Conservation (phyloP, 169 alveolate species). For the Plasmodium sp. region DNA sequence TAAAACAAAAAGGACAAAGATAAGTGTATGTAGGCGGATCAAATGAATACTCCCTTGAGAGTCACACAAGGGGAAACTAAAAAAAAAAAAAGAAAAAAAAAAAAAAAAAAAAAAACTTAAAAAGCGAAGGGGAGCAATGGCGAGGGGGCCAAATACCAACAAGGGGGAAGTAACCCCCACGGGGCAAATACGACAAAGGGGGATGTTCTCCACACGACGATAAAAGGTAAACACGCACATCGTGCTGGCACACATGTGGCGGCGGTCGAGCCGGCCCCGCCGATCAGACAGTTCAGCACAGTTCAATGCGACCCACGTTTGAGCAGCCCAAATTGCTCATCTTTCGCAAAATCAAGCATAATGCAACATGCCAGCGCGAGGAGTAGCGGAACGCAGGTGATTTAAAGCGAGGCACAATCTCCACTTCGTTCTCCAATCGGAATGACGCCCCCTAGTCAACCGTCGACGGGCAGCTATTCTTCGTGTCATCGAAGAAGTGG, state of each 20-base stretch:
- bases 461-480: constrained; percentile 43
- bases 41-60: neutral
- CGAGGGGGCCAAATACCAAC: neutral
- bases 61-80: neutral
- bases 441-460: neutral
- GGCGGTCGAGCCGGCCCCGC: neutral
- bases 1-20: neutral
- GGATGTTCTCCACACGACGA: neutral
- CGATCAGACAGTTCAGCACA: neutral
- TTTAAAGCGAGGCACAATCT: neutral
- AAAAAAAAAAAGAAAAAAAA: neutral
- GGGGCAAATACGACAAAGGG: neutral
- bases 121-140: neutral
- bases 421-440: neutral
- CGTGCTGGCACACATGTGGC: neutral
- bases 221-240: neutral
- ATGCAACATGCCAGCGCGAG: neutral
- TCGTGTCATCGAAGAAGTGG: constrained; percentile 27
- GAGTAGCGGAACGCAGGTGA: neutral
- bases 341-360: neutral
- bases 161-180: neutral
- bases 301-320: neutral
- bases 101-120: neutral
- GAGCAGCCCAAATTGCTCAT: neutral
- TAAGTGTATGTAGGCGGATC: neutral